These are phyloP conservation scores for Coniochaeta sp. DNA, from an alignment of 2,329 filamentous ascomycete genomes.

Conservation along the genomic window DNA sequence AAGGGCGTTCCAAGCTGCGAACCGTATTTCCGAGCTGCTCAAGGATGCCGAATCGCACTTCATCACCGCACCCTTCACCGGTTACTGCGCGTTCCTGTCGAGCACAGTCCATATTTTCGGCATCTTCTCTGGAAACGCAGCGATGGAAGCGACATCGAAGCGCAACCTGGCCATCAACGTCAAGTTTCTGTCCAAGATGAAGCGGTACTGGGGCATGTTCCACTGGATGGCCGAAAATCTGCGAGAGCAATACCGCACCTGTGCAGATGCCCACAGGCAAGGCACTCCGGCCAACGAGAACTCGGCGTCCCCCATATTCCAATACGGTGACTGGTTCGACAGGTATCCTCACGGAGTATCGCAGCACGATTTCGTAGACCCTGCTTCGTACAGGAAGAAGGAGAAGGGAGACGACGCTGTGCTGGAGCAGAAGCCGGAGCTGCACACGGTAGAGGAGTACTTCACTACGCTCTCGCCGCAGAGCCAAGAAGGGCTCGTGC, in stretches of 20 bases:
- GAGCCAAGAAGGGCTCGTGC: constrained; percentile 30
- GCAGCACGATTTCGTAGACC: constrained; percentile 74
- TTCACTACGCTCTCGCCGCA: constrained; percentile 71
- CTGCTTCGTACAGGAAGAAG: constrained; percentile 57
- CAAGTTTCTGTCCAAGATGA: constrained; percentile 88
- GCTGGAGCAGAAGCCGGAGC: constrained; percentile 77
- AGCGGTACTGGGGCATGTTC: constrained; percentile 97
- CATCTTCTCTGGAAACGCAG: constrained; percentile 76
- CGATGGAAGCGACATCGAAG: constrained; percentile 71
- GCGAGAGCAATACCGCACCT: constrained; percentile 78
- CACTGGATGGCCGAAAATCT: constrained; percentile 93
- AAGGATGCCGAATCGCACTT: constrained; percentile 73
- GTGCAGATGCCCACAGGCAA: constrained; percentile 70
- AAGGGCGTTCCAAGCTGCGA: constrained; percentile 76
- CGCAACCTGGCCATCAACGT: constrained; percentile 82
- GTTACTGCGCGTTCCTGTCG: constrained; percentile 89
- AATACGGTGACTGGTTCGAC: constrained; percentile 97
- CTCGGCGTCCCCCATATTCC: constrained; percentile 63
- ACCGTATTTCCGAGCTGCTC: constrained; percentile 77
- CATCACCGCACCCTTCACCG: constrained; percentile 84
- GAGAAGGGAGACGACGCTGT: constrained; percentile 82
- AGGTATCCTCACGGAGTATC: constrained; percentile 89
- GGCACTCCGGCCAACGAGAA: constrained; percentile 47
- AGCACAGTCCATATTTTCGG: constrained; percentile 92
- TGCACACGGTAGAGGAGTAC: constrained; percentile 94